phyloP scores from a whole-genome alignment of 2,329 filamentous ascomycete genomes.

The Teratosphaeria destructans region DNA sequence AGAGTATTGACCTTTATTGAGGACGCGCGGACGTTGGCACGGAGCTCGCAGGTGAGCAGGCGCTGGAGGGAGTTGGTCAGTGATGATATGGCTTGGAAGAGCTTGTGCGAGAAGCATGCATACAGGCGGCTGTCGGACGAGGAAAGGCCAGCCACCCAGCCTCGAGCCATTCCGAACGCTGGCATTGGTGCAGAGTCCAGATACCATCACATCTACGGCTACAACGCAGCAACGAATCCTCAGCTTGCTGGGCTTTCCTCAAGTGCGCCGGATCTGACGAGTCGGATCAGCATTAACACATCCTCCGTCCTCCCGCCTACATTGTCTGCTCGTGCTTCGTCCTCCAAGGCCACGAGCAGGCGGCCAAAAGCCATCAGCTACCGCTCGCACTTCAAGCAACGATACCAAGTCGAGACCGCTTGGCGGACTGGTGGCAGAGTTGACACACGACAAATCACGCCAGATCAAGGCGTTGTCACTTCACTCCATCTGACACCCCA shows the following conservation, averaged over 20 bases:
- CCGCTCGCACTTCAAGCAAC: conserved; percentile 94
- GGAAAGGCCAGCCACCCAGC: conserved; percentile 8
- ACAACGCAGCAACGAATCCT: conserved; percentile 16
- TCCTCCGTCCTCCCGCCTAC: conserved; percentile 15
- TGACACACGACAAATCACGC: conserved; percentile 78
- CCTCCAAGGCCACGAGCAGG: conserved; percentile 28
- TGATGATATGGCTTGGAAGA: conserved; percentile 98
- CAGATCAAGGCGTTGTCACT: conserved; percentile 93
- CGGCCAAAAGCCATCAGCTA: conserved; percentile 68
- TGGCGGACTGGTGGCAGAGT: conserved; percentile 88
- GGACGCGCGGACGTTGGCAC: conserved; percentile 83
- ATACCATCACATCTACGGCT: conserved; percentile 20
- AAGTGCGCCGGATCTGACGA: conserved; percentile 37
- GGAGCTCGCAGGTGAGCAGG: conserved; percentile 90
- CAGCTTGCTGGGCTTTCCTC: conserved; percentile 32
- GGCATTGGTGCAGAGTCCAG: conserved; percentile 8
- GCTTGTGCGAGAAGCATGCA: conserved; percentile 89
- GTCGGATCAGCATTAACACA: conserved; percentile 14
- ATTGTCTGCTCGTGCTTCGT: conserved; percentile 17
- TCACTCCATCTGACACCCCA: conserved; percentile 88
- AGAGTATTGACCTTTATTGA: conserved; percentile 95
- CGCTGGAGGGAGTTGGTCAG: conserved; percentile 88
- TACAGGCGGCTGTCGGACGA: conserved; percentile 54
- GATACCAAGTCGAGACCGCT: conserved; percentile 92
- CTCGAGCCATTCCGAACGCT: conserved; percentile 12